These are phyloP conservation scores for Sungouiella blattae DNA, from an alignment of 805 yeast species.

Conservation along the genomic window DNA sequence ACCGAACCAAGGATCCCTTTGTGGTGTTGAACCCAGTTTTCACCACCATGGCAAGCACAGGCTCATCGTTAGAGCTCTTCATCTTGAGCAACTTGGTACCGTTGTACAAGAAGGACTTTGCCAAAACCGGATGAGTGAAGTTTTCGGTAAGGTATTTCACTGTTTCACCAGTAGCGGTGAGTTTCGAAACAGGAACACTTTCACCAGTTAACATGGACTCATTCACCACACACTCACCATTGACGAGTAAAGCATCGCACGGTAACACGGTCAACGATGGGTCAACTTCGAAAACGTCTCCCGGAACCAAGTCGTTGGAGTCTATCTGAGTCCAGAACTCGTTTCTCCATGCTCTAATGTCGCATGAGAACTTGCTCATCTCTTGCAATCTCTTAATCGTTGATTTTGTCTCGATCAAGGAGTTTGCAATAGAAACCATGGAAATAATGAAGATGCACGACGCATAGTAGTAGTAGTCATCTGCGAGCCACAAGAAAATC, in stretches of 20 bases:
- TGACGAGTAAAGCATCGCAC: slow-evolving; percentile 80
- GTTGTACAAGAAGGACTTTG: slow-evolving; percentile 74
- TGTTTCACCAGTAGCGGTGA: slow-evolving; percentile 60
- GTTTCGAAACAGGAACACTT: slow-evolving; percentile 91
- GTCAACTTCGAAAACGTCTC: slow-evolving; percentile 91
- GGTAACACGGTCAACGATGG: slow-evolving; percentile 74
- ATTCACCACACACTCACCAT: slow-evolving; percentile 95
- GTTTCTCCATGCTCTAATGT: slow-evolving; percentile 84
- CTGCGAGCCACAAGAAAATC: slow-evolving; percentile 85
- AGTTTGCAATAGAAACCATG: slow-evolving; percentile 69
- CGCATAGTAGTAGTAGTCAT: slow-evolving; percentile 91
- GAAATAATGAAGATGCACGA: slow-evolving; percentile 88
- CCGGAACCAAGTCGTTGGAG: slow-evolving; percentile 85
- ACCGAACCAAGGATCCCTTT: slow-evolving; percentile 87
- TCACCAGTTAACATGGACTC: slow-evolving; percentile 99
- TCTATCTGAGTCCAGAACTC: slow-evolving; percentile 85
- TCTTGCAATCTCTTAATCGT: slow-evolving; percentile 70
- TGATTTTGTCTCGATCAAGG: slow-evolving; percentile 79
- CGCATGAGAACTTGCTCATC: slow-evolving; percentile 72
- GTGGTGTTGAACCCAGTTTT: slow-evolving; percentile 94
- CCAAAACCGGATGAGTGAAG: slow-evolving; percentile 60
- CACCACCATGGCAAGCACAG: slow-evolving; percentile 82
- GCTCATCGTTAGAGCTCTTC: slow-evolving; percentile 65
- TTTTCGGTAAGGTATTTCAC: slow-evolving; percentile 56
- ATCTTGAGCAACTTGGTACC: slow-evolving; percentile 90